Base-by-base conservation (phyloP, 352 stramenopile genomes). In the Chrysophaeum taylorii region DNA sequence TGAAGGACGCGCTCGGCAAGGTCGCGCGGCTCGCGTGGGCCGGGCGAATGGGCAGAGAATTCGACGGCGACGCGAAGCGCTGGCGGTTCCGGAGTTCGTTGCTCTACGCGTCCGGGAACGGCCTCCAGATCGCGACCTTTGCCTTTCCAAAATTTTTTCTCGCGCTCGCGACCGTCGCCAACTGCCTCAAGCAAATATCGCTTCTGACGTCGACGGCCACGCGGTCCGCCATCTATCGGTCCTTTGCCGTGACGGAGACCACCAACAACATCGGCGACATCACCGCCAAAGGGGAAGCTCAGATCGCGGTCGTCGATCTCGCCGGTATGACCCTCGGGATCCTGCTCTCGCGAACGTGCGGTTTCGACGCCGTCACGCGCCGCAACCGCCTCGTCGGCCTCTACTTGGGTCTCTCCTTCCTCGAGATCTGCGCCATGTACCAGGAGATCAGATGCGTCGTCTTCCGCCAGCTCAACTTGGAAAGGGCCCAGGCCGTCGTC, bases 241-340 rank as follows among this genome's bases (percentile, higher is more conserved):
- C 31, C 45, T 67, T 69, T 38, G 69, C 57, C 18, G 73, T 16
- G 64, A 70, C 69, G 64, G 73, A 73, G 36, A 75, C 69, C 36
- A 73, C 78, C 54, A 84, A 90, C 73, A 92, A 92, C 71, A 89
- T 92, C 75, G 85, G 83, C 31, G 85, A 92, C 76, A 89, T 92
- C 70, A 90, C 84, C 23, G 85, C 85, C 15, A 92, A 92, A 70
- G 85, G 85, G 25, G 85, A 92, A 76, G 84, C 85, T n/a, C 84
- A 90, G 72, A 92, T 89, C 81, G 82, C 84, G 33, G 78, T 89
- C n/a, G 82, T 89, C 14, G 85, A 92, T 73, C 75, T 92, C 27
- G 63, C 89, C 18, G 85, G 85, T 25, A 88, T 92, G 70, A 41
- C 76, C 15, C 45, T 63, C 5, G 76, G 76, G 23, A 75, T 82